A percentile compares a stretch with the other conserved stretches of the same genome.
phyloP scores from a whole-genome alignment of 768 basidiomycete genomes.

The Hericium rajendrae region DNA sequence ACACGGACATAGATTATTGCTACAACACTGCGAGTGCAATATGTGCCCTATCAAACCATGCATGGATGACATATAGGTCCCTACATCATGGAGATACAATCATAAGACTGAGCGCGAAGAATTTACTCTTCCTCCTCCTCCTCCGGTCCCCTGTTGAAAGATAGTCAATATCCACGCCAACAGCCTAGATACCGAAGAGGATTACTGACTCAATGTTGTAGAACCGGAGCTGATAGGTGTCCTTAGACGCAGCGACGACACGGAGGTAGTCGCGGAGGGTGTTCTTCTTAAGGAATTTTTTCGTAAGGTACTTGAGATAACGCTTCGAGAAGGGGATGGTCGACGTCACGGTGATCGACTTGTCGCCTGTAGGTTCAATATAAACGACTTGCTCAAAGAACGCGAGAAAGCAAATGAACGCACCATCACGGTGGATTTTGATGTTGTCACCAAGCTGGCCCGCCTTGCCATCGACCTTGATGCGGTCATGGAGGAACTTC shows the following conservation, averaged over 20 bases:
- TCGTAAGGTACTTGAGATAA: constrained; percentile 97
- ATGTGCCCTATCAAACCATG: too few species aligned
- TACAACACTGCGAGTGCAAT: too few species aligned
- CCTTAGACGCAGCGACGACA: constrained; percentile 90
- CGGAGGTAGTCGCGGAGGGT: constrained; percentile 94
- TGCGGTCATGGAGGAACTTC: constrained; percentile 90
- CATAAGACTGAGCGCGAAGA: background rate
- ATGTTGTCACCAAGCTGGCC: constrained; percentile 88
- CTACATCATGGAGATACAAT: background rate
- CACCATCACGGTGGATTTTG: constrained; percentile 82
- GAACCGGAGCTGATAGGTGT: constrained; percentile 90
- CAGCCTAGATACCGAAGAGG: background rate
- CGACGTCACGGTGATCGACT: constrained; percentile 77
- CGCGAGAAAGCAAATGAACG: constrained; percentile 6
- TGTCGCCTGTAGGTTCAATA: constrained; percentile 41
- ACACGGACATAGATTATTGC: too few species aligned
- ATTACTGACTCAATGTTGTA: constrained; percentile 76
- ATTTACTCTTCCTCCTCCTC: constrained; percentile 49
- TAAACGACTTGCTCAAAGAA: too few species aligned
- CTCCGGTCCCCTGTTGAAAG: constrained; percentile 29
- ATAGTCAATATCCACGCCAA: constrained; percentile 5
- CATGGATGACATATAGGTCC: background rate
- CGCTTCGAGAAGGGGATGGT: constrained; percentile 91
- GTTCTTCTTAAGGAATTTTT: constrained; percentile 99
- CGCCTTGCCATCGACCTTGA: constrained; percentile 87